Conservation (phyloP, 805 yeast species). For the Debaryomyces prosopidis region DNA sequence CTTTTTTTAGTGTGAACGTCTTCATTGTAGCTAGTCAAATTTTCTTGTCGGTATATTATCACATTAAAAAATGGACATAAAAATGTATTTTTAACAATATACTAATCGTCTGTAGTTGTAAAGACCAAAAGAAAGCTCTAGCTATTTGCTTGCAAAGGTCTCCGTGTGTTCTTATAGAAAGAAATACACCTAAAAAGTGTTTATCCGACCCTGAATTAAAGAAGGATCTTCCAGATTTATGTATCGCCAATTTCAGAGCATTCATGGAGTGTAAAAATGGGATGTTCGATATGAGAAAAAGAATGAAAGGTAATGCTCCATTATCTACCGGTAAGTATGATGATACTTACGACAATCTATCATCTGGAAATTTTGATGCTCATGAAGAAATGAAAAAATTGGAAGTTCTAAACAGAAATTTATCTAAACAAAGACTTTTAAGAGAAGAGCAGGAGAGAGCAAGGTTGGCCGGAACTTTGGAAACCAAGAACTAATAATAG, state of each 20-base stretch:
- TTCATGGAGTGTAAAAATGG: conserved; percentile 91
- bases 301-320: conserved; percentile 93
- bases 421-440: conserved; percentile 29
- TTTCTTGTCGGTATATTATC: too few species aligned
- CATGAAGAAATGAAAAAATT: conserved; percentile 76
- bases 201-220: conserved; percentile 76
- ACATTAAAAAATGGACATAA: too few species aligned
- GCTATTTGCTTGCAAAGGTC: conserved; percentile 95
- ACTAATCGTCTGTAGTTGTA: conserved; percentile 59
- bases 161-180: conserved; percentile 89
- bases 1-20: too few species aligned
- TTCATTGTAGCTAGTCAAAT: not conserved
- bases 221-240: conserved; percentile 79
- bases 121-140: conserved; percentile 91
- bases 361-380: conserved; percentile 81
- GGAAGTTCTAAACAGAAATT: conserved; percentile 56
- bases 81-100: not conserved
- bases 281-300: conserved; percentile 84
- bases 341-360: conserved; percentile 76
- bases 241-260: conserved; percentile 80
- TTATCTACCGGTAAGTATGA: conserved; percentile 91
- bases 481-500: not conserved
- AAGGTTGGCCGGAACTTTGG: conserved; percentile 4
- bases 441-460: conserved; percentile 34
- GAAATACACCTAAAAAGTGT: conserved; percentile 89